Conservation (phyloP, 805 yeast genomes). For the Lipomyces anomalus region DNA sequence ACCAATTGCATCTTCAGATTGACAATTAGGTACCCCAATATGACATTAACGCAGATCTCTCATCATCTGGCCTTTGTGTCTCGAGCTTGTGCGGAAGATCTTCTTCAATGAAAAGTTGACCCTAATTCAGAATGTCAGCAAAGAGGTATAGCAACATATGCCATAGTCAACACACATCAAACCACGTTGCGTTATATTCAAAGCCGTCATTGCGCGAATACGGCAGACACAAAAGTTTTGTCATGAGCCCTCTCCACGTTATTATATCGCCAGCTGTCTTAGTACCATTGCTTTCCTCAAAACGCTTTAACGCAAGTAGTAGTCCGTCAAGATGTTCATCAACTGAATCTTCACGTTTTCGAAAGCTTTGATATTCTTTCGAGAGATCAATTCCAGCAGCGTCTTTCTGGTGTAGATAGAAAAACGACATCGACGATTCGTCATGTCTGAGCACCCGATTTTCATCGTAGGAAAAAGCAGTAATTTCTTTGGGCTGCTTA, state of each 20-base stretch:
- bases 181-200: constrained; percentile 57
- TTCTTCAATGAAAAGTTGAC: constrained; percentile 41
- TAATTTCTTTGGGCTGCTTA: constrained; percentile 79
- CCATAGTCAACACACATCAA: constrained; percentile 44
- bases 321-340: constrained; percentile 53
- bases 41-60: constrained; percentile 30
- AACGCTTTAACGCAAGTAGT: constrained; percentile 47
- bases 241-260: constrained; percentile 81
- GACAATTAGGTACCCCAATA: constrained; percentile 26
- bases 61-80: constrained; percentile 20
- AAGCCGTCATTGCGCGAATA: constrained; percentile 52
- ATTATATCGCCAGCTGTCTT: constrained; percentile 55
- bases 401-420: constrained; percentile 66
- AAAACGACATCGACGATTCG: constrained; percentile 57
- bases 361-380: constrained; percentile 58
- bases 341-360: constrained; percentile 44
- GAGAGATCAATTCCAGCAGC: constrained; percentile 57
- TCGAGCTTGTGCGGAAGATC: constrained; percentile 29
- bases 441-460: constrained; percentile 40
- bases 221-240: constrained; percentile 63
- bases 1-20: neutral
- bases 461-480: constrained; percentile 59
- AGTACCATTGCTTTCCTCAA: constrained; percentile 47
- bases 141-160: constrained; percentile 43
- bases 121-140: constrained; percentile 9